Conservation (phyloP, 2,329 filamentous ascomycete genomes). For the Tolypocladium capitatum region DNA sequence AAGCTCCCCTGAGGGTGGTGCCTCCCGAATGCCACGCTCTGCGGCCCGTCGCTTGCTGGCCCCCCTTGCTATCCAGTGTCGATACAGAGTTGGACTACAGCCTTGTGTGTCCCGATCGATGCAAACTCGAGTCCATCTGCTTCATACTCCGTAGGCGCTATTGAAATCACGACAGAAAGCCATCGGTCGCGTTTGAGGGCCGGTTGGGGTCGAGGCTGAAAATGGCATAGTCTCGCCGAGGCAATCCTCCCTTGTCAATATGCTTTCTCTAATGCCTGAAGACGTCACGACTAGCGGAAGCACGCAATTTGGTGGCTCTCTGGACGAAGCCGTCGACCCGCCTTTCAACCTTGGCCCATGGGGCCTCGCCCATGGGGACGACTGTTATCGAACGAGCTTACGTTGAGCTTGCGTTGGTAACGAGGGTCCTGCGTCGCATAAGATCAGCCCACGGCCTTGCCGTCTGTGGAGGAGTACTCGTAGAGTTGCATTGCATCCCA, state of each 20-base stretch:
- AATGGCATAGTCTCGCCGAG: neutral
- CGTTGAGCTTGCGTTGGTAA: no score
- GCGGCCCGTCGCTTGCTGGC: neutral
- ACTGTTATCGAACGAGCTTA: no score
- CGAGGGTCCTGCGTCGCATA: neutral
- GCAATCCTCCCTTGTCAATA: neutral
- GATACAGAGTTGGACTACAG: no score
- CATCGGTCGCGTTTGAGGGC: no score
- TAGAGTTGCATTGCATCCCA: neutral
- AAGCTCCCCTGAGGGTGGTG: no score
- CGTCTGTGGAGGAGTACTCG: neutral
- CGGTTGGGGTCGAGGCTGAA: no score
- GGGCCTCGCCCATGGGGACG: no score
- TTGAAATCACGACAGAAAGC: neutral
- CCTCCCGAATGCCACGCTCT: no score
- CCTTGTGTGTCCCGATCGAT: neutral
- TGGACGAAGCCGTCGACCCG: constrained; percentile 7
- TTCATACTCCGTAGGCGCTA: neutral
- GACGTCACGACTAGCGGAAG: constrained; percentile 20
- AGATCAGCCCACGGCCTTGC: neutral
- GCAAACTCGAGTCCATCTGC: neutral
- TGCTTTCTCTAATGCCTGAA: neutral
- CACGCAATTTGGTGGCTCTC: constrained; percentile 15
- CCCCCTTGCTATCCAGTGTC: no score
- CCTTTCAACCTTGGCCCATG: no score